Base-by-base conservation (phyloP, 1,139 yeast species). In the Suhomyces bribrorum region DNA sequence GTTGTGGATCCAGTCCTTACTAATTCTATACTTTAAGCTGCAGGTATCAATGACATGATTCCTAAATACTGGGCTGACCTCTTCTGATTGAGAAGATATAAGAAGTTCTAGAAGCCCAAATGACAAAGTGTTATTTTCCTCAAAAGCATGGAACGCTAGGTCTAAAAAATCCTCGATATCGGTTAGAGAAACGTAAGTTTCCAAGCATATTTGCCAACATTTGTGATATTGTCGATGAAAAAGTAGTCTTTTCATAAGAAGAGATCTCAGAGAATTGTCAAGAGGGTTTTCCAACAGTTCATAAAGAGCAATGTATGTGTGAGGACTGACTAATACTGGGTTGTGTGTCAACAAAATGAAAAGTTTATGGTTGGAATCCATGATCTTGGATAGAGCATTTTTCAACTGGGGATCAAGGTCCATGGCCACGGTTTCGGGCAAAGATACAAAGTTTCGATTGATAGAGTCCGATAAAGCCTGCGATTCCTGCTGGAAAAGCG, bases 91-190 rank as follows among this genome's bases (percentile, higher is more conserved):
- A 2, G 40, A 54, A 9, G 58, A 51, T 1, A 45, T 30, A 6
- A 61, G 41, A 3, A 60, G 43, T 27, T 50, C 53, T 43, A 56
- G 49, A 2, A 60, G 40, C 0, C 72, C 73, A 31, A 62, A 50
- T 4, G 43, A 34, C 9, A 43, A n/a, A 35, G 59, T 53, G 27
- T 56, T 50, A 28, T 46, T 47, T 7, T 46, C 48, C 17, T 42
- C 40, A 15, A 63, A 48, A 7, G 50, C 50, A 4, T 41, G 35
- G 12, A 56, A 45, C 5, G 66, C 49, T 14, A 54, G 38, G 13
- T 63, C 72, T 20, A 69, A 49, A 25, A 61, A 53, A 5, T 66
- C 73, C 42, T 70, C 75, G 14, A 70, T 47, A 38, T 69, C 76
- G 12, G 56, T 54, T 8, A 71, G 52, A 5, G 72, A 57, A 13